These are phyloP conservation scores for Pythium oligandrum DNA, from an alignment of 352 stramenopile species.

Conservation along the genomic window DNA sequence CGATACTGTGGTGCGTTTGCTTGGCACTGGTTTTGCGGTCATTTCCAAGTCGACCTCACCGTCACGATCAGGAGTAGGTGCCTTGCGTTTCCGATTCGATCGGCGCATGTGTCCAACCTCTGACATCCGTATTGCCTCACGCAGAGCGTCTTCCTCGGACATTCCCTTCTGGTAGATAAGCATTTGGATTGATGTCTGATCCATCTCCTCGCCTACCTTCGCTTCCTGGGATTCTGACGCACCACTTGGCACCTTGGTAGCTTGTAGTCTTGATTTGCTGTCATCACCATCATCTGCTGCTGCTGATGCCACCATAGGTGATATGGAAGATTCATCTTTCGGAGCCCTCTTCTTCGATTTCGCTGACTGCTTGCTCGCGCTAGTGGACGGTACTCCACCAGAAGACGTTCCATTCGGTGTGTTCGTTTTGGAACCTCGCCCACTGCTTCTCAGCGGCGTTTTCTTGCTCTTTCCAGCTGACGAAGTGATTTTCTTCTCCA, in stretches of 20 bases:
- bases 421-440: no score
- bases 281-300: no score
- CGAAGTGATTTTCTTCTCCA: no score
- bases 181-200: slow-evolving; percentile 30
- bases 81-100: slow-evolving; percentile 21
- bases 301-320: no score
- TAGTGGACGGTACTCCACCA: no score
- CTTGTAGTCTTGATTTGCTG: no score
- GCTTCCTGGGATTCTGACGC: neutral
- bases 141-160: slow-evolving; percentile 64
- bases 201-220: slow-evolving; percentile 17
- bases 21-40: slow-evolving; percentile 1
- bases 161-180: slow-evolving; percentile 69
- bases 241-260: neutral
- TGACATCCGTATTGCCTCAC: slow-evolving; percentile 64
- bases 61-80: neutral
- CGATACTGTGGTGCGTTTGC: neutral
- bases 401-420: no score
- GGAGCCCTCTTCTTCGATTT: no score
- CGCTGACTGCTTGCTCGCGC: neutral
- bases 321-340: no score
- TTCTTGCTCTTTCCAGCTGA: neutral
- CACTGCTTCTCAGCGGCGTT: neutral
- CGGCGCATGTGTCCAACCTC: slow-evolving; percentile 20
- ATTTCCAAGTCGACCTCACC: no score